Evolutionary conservation across 2,329 filamentous ascomycete species (phyloP).

Genomic region (Mollisia scopiformis): DNA sequence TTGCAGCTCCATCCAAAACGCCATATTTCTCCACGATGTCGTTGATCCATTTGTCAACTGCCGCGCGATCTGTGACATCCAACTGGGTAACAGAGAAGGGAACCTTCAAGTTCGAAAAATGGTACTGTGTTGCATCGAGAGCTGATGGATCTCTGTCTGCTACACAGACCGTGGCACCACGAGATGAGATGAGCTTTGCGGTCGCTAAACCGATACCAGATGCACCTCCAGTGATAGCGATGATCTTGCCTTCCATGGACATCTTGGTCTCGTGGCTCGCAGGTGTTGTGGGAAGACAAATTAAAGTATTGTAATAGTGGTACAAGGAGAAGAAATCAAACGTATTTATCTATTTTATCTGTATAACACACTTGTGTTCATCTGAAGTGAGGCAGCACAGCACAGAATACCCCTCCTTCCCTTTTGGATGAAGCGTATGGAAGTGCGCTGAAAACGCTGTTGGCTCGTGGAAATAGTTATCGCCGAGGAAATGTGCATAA

Average conservation of each 20-base stretch:
- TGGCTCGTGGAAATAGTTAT: constrained; percentile 9
- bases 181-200: constrained; percentile 49
- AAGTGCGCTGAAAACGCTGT: neutral
- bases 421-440: neutral
- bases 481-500: constrained; percentile 5
- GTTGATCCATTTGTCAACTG: constrained; percentile 42
- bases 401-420: neutral
- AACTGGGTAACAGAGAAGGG: constrained; percentile 33
- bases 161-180: constrained; percentile 31
- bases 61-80: constrained; percentile 35
- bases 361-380: neutral
- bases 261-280: constrained; percentile 15
- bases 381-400: neutral
- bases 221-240: constrained; percentile 78
- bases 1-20: constrained; percentile 49
- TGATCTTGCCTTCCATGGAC: constrained; percentile 51
- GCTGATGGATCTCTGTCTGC: constrained; percentile 22
- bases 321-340: neutral
- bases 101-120: constrained; percentile 35
- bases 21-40: constrained; percentile 40
- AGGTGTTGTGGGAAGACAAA: no score
- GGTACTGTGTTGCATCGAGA: constrained; percentile 34
- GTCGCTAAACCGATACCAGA: constrained; percentile 78
- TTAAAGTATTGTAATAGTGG: no score
- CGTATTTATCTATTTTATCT: no score